Base-by-base conservation (phyloP, 768 basidiomycete species). In the Gloeophyllum trabeum region DNA sequence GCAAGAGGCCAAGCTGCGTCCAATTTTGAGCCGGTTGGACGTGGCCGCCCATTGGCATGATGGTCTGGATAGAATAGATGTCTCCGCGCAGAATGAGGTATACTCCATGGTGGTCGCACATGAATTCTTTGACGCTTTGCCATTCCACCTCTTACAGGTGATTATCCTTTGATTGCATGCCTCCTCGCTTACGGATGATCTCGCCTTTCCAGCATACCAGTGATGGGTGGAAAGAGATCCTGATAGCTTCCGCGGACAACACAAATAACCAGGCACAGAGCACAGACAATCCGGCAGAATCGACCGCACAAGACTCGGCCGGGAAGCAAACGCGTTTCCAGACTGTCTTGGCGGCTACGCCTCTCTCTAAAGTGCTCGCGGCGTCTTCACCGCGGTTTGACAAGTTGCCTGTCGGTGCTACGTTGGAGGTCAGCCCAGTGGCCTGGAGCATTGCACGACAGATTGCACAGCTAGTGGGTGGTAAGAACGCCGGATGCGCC, bases 101-200 rank as follows among this genome's bases (percentile, higher is more conserved):
- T 97, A 80, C 58, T 92, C 91, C 0, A 78, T 96, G 67, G 58
- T 96, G 19, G 64, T 97, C 13, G 96, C 96, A 0, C 93, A 99
- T 59, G 96, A 98, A 55, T 94, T 98, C 62, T 98, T 99, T 48
- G 96, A 98, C 56, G 93, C 93, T 0, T 68, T 99, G 35, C 94
- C 96, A 0, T 79, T 97, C 37, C 88, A 96, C 58, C 65, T 92
- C 26, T 64, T 98, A 26, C 79, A 94, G 68, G 92, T 90, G 48
- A 55, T 13, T 12, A 19, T 4, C 30, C 4, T 18, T 3, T 23
- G 40, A 34, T 10, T 35, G 38, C 20, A 6, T 21, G n/a, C 28
- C 10, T 10, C 36, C 24, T 16, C 18, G 28, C 10, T 25, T 40
- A 5, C 14, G 20, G 28, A 42, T 35, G 38, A 23, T 23, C n/a